Base-by-base conservation (phyloP, 1,139 yeast genomes). In the Scheffersomyces lignicola region DNA sequence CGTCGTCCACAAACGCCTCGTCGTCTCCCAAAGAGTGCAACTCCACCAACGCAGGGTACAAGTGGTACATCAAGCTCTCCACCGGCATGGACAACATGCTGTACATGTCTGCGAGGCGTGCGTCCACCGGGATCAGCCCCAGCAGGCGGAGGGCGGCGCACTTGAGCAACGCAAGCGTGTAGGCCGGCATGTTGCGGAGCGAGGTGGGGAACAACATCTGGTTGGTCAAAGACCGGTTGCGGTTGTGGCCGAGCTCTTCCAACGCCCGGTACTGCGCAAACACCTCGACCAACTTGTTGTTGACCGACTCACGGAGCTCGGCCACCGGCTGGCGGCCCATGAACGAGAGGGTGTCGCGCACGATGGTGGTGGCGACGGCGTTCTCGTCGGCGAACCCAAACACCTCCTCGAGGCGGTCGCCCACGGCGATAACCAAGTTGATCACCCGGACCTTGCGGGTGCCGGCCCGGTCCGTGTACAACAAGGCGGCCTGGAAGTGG, bases 321-420 rank as follows among this genome's bases (percentile, higher is more conserved):
- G 65, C 64, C 34, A 86, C 66, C n/a, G 82, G 71, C 32, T 79
- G 74, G 35, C 69, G 69, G 6, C 84, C 84, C 32, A 84, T 56
- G 40, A 78, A 78, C 7, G 79, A 68, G 24, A 84, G 57, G 2
- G 87, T 73, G 47, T 87, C 90, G 44, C 92, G 77, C 2, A 87
- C 68, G 35, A 90, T 70, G n/a, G 94, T 66, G 27, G 87, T 76
- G 30, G 80, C 65, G 3, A 86, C 70, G 0, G 94, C 79, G 52
- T 89, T 96, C 51, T 85, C 86, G 54, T 90, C 96, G n/a, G 84
- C 80, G 56, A 83, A 86, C 44, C 80, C 78, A 62, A 87, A 85
- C 3, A 87, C 83, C 37, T 84, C 90, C 38, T 76, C 76, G 34
- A 84, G 66, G 37, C 86, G 73, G 44, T 82, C 85, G 7, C 94